Evolutionary conservation across 2,329 filamentous ascomycete genomes (phyloP).

Genomic region (Purpureocillium lavendulum): DNA sequence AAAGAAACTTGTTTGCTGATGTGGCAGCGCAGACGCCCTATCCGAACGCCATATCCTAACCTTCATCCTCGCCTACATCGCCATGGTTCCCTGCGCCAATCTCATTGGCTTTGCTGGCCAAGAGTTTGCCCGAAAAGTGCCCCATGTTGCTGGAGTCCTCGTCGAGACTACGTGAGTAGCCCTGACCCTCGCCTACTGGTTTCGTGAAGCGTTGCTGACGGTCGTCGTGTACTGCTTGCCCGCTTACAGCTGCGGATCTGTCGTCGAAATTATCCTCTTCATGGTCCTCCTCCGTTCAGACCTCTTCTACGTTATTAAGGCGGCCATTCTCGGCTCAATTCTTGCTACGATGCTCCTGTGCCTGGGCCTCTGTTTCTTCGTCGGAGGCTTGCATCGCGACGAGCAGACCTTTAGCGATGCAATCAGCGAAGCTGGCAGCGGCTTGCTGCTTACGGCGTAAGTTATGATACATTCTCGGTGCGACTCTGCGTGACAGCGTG

Average conservation of each 20-base stretch:
- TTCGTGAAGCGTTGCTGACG: no score
- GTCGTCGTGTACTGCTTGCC: constrained; percentile 4
- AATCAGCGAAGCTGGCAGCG: constrained; percentile 71
- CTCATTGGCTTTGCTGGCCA: constrained; percentile 43
- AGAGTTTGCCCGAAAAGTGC: constrained; percentile 71
- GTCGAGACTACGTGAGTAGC: constrained; percentile 43
- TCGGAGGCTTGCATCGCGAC: constrained; percentile 60
- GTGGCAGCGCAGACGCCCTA: constrained; percentile 18
- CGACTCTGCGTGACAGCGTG: constrained; percentile 3
- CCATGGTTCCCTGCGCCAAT: constrained; percentile 44
- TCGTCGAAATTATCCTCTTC: constrained; percentile 79
- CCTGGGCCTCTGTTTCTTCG: constrained; percentile 71
- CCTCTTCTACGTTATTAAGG: constrained; percentile 63
- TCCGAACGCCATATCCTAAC: constrained; percentile 30
- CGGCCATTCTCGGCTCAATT: constrained; percentile 76
- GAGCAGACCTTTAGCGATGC: constrained; percentile 66
- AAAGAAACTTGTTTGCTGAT: neutral
- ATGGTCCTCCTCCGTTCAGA: constrained; percentile 54
- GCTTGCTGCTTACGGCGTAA: constrained; percentile 68
- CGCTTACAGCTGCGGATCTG: constrained; percentile 47
- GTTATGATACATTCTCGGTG: constrained; percentile 22
- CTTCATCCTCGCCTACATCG: constrained; percentile 39
- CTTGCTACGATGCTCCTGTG: constrained; percentile 76
- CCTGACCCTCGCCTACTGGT: neutral
- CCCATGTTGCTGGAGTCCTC: constrained; percentile 61